These are phyloP conservation scores for Tripidium arundinaceum DNA, from an alignment of 202 grass and related monocot genomes.

Conservation along the genomic window DNA sequence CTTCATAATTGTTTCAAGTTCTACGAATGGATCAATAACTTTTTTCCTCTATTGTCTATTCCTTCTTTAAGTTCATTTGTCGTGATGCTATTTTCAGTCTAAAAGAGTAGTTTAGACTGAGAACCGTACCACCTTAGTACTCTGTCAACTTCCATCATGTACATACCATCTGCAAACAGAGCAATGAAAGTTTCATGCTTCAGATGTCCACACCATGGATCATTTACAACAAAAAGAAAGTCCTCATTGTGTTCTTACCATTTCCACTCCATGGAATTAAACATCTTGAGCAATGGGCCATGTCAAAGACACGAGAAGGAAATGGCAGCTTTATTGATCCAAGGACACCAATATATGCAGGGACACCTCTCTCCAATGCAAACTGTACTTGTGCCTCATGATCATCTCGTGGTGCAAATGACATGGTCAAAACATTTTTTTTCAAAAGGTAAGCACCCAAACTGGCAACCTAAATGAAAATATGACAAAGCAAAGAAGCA, in stretches of 20 bases:
- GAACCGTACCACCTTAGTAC: conserved; percentile 44
- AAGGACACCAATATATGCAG: conserved; percentile 83
- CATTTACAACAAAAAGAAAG: conserved; percentile 10
- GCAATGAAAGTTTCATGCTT: conserved; percentile 5
- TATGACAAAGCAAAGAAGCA: conserved; percentile 12
- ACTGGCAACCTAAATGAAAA: conserved; percentile 78
- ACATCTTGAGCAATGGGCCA: conserved; percentile 93
- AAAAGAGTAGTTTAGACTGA: not conserved
- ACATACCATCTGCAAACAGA: conserved; percentile 71
- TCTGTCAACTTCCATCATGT: conserved; percentile 95
- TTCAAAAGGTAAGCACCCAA: conserved; percentile 83
- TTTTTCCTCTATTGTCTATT: not conserved
- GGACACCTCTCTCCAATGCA: conserved; percentile 86
- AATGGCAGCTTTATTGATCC: conserved; percentile 80
- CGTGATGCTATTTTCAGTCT: conserved; percentile 1
- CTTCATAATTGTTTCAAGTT: not conserved
- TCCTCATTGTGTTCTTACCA: conserved; percentile 39
- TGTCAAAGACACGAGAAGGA: conserved; percentile 75
- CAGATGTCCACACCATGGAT: not conserved
- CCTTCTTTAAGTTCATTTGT: not conserved
- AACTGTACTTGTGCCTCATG: conserved; percentile 87
- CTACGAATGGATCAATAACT: not conserved
- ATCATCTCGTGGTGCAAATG: conserved; percentile 84
- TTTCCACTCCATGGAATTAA: conserved; percentile 77
- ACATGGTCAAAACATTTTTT: conserved; percentile 89